Evolutionary conservation across 306 rosid species (phyloP), one percentile per base, ranked within the genome.

Genomic region (Trichosanthes truncata): DNA sequence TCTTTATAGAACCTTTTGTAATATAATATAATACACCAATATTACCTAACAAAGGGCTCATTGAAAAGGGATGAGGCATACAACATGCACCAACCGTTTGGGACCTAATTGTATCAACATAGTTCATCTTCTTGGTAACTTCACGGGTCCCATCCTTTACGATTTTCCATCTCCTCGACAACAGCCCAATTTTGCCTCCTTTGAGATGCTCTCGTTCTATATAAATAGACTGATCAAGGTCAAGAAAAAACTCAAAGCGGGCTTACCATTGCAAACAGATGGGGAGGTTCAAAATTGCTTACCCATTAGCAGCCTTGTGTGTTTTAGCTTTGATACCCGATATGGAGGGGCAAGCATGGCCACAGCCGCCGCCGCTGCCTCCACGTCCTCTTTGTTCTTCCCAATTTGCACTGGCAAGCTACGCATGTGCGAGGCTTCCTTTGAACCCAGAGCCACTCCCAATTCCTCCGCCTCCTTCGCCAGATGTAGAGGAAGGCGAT

Each of bases 381-480:
- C 78, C 78, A 4, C 73, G 15, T 9, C 81, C 81, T 1, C 89
- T 92, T 7, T 94, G 98, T 71, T 83, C 86, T 6, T 88, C 92
- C 0, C 98, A 94, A 60, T 71, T 89, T 71, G 86, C 95, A 6
- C 81, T 94, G 0, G 98, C 88, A 4, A 91, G 84, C 85, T 91
- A 91, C 61, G 97, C 93, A 0, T 94, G 98, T 78, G 78, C 89
- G 2, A 52, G 77, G 80, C 77, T 91, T 4, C 97, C 97, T 2
- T 63, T 72, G 67, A 51, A 4, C 65, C 91, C 80, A 0, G 51
- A 57, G 14, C 82, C 89, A 4, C 3, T 78, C 7, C 33, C 73
- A 3, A 79, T 74, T 5, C 81, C 78, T 4, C 61, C 48, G 2
- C 82, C 90, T 9, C 74, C 84, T 26, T 55, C 88, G 55, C 66